Percentiles rank a stretch among this genome's conserved stretches.
phyloP scores from a whole-genome alignment of 2,329 filamentous ascomycete genomes.

The Exophiala xenobiotica region DNA sequence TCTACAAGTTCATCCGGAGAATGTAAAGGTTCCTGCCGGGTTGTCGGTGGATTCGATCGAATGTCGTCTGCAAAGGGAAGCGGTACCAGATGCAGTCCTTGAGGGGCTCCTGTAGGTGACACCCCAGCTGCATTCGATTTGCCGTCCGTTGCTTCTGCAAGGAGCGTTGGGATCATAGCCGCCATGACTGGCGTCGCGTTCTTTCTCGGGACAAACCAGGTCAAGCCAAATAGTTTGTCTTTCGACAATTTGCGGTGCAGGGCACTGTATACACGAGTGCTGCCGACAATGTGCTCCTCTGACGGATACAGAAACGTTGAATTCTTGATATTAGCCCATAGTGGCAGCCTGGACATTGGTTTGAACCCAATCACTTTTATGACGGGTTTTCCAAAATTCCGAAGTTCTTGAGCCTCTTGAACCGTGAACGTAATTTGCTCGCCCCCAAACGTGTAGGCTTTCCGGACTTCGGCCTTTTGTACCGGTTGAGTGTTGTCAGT shows the following conservation, averaged over 20 bases:
- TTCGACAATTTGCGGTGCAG: slow-evolving; percentile 82
- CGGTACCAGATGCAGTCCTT: slow-evolving; percentile 58
- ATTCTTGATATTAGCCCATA: slow-evolving; percentile 83
- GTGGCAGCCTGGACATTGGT: slow-evolving; percentile 67
- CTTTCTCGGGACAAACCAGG: slow-evolving; percentile 81
- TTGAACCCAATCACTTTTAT: slow-evolving; percentile 96
- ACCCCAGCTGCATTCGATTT: slow-evolving; percentile 24
- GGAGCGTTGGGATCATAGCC: slow-evolving; percentile 66
- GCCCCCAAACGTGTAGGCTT: slow-evolving; percentile 94
- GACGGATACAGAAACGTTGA: slow-evolving; percentile 92
- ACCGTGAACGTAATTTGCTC: slow-evolving; percentile 82
- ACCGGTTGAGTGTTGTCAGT: slow-evolving; percentile 71
- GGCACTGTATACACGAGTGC: slow-evolving; percentile 87
- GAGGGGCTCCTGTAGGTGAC: slow-evolving; percentile 28
- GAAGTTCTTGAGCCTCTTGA: slow-evolving; percentile 77
- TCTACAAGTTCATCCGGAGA: slow-evolving; percentile 73
- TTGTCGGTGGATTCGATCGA: slow-evolving; percentile 67
- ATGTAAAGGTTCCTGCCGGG: slow-evolving; percentile 45
- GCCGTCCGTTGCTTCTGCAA: slow-evolving; percentile 17
- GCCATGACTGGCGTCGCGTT: slow-evolving; percentile 79
- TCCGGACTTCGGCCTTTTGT: slow-evolving; percentile 78
- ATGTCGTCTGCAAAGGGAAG: slow-evolving; percentile 90
- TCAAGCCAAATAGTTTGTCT: slow-evolving; percentile 76
- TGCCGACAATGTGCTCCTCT: slow-evolving; percentile 85
- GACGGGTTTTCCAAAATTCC: slow-evolving; percentile 75